Conservation (phyloP, 2,329 filamentous ascomycete genomes). For the Sporothrix variecibatus region DNA sequence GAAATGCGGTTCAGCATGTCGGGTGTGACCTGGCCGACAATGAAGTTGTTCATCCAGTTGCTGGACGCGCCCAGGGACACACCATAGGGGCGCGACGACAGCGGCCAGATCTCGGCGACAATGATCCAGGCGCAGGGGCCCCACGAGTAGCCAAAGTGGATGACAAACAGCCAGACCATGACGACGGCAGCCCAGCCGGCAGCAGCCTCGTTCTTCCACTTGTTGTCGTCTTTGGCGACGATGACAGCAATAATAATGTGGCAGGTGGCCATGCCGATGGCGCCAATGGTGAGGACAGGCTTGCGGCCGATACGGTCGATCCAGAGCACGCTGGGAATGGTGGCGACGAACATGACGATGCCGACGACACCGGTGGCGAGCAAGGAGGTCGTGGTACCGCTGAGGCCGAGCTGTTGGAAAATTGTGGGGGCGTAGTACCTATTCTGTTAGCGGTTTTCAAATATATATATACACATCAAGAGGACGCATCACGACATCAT, state of each 20-base stretch:
- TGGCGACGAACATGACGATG: constrained; percentile 68
- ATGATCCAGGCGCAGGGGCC: constrained; percentile 75
- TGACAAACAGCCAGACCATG: constrained; percentile 74
- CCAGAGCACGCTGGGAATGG: constrained; percentile 66
- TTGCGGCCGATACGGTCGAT: constrained; percentile 66
- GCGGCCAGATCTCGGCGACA: constrained; percentile 72
- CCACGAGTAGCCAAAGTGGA: constrained; percentile 77
- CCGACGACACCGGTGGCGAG: constrained; percentile 72
- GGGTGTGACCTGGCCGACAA: constrained; percentile 70
- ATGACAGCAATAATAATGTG: constrained; percentile 73
- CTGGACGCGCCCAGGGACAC: constrained; percentile 67
- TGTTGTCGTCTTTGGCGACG: constrained; percentile 61
- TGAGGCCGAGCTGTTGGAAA: constrained; percentile 66
- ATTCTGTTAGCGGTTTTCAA: not conserved
- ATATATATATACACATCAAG: too few species aligned
- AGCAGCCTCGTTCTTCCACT: constrained; percentile 57
- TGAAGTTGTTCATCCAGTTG: constrained; percentile 66
- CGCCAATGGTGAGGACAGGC: constrained; percentile 63
- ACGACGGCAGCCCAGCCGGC: constrained; percentile 69
- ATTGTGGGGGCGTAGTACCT: constrained; percentile 69
- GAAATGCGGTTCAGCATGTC: constrained; percentile 65
- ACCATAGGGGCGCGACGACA: constrained; percentile 69
- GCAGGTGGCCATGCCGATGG: constrained; percentile 68
- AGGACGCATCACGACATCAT: too few species aligned
- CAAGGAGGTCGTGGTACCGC: constrained; percentile 53